Evolutionary conservation across 2,329 filamentous ascomycete genomes (phyloP).

Genomic region (Ceratocystis cacaofunesta): DNA sequence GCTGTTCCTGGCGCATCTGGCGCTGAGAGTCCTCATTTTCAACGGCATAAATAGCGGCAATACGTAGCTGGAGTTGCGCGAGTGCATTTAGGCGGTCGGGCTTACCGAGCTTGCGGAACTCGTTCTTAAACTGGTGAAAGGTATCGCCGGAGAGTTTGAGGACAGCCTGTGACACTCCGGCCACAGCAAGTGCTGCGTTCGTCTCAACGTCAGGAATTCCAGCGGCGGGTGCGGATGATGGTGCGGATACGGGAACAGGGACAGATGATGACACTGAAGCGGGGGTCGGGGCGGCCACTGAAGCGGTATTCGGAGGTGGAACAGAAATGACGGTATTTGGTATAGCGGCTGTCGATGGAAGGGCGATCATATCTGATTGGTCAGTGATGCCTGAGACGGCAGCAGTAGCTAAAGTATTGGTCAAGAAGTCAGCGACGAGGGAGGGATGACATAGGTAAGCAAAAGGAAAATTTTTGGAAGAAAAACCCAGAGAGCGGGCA

Average conservation of each 20-base stretch:
- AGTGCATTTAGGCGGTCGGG: constrained; percentile 27
- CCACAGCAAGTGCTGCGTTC: constrained; percentile 26
- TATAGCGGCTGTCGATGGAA: neutral
- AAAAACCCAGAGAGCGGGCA: neutral
- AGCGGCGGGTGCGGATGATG: constrained; percentile 14
- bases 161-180: constrained; percentile 27
- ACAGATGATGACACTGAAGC: neutral
- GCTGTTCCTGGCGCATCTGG: constrained; percentile 26
- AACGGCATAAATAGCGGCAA: constrained; percentile 32
- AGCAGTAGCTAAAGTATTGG: constrained; percentile 2
- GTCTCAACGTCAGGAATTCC: constrained; percentile 27
- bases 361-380: constrained; percentile 8
- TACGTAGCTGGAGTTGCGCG: constrained; percentile 29
- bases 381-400: constrained; percentile 4
- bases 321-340: neutral
- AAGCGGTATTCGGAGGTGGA: neutral
- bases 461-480: neutral
- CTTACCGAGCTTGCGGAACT: constrained; percentile 31
- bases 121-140: constrained; percentile 30
- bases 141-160: constrained; percentile 31
- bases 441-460: neutral
- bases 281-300: neutral
- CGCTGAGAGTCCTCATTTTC: constrained; percentile 32
- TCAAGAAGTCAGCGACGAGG: neutral
- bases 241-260: neutral